Evolutionary conservation across 228 moss, liverwort and hornwort species (phyloP), one percentile per base, ranked within the genome.

Genomic region (Sphagnum fallax): DNA sequence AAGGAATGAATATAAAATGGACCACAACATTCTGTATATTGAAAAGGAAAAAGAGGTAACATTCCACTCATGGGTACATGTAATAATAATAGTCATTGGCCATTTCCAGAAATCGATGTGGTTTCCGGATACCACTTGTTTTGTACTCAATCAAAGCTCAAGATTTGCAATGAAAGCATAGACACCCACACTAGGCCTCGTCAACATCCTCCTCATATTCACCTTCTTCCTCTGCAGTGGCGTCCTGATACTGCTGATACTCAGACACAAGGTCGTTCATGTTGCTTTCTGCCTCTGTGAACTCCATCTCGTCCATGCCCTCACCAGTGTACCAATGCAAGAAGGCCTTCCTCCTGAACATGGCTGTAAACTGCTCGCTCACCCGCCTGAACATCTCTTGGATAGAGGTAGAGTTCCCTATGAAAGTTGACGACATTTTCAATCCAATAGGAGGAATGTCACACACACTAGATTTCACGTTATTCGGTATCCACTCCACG

Each of bases 261-360:
- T 69, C 69, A 0, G 69, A 69, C 15, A 69, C 69, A 16, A 69
- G 60, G 18, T 69, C 69, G 69, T 69, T 69, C 69, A 69, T 69
- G 60, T 69, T 69, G 59, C 69, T 69, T 11, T 69, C 69, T 1
- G 69, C 69, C 69, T 69, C 69, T 0, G 69, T 69, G 14, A 69
- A 69, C 51, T 69, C 69, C 69, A 69, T 69, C 59, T 69, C 69
- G 49, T 69, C 69, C 69, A 69, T 69, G 47, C 69, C 69, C 57
- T 69, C 69, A 7, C 69, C 69, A 12, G 69, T 69, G 50, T 69
- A 69, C 69, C 69, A 69, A 60, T 69, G 69, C 15, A 69, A 61
- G 69, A 69, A 69, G 61, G 69, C 69, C 69, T 69, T 69, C 69
- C 69, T 69, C 69, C 69, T 69, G 50, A 69, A 69, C 69, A 69